These are phyloP conservation scores for Diaporthe australafricana DNA, from an alignment of 2,329 filamentous ascomycete species.

Conservation along the genomic window DNA sequence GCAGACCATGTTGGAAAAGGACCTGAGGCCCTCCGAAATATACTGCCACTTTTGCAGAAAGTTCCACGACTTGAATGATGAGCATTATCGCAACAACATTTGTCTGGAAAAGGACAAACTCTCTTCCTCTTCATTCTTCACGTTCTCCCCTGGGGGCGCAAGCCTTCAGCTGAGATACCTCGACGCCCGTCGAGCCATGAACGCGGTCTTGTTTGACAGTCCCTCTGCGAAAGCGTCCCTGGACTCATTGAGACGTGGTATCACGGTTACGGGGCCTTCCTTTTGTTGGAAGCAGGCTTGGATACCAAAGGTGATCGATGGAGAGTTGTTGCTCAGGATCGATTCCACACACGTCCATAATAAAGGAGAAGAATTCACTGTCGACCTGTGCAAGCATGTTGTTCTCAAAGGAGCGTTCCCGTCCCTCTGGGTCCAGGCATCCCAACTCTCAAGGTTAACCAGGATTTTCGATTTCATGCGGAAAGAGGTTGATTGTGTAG, in stretches of 20 bases:
- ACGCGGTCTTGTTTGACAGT: neutral
- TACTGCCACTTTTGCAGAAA: neutral
- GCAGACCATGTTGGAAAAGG: neutral
- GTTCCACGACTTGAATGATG: neutral
- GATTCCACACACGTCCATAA: neutral
- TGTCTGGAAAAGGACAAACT: neutral
- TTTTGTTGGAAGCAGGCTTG: neutral
- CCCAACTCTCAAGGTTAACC: neutral
- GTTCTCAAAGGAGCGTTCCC: neutral
- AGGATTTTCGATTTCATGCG: too few relatives aligned
- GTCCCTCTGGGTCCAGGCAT: neutral
- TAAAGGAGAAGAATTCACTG: neutral
- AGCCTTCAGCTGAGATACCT: neutral
- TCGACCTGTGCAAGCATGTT: neutral
- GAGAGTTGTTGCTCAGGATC: neutral
- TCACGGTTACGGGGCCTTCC: too few relatives aligned
- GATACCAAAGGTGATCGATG: neutral
- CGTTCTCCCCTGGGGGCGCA: neutral
- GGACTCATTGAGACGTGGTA: too few relatives aligned
- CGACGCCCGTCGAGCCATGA: neutral
- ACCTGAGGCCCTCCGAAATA: neutral
- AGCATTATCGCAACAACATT: accelerated
- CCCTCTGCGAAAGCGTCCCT: accelerated
- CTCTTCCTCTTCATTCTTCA: neutral
- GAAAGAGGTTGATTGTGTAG: too few relatives aligned